phyloP scores from a whole-genome alignment of 148 eudicot genomes.

The Rhododendron molle region DNA sequence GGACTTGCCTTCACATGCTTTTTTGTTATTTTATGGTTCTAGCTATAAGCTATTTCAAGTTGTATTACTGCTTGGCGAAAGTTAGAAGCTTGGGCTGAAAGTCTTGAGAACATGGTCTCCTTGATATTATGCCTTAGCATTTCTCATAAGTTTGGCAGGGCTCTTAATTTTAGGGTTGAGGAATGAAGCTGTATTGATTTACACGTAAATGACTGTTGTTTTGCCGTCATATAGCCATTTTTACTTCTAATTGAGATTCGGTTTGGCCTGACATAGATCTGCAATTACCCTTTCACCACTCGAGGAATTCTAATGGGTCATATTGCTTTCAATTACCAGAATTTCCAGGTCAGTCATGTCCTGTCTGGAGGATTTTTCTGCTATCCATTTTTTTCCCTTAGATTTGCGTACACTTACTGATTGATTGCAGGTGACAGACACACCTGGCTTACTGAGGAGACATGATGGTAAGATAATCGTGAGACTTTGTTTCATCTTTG shows the following conservation, averaged over 20 bases:
- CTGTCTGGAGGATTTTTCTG: not conserved
- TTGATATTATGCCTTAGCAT: not conserved
- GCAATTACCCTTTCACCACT: slow-evolving; percentile 97
- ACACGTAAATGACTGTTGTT: not conserved
- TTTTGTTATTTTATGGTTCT: not conserved
- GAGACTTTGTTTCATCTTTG: not conserved
- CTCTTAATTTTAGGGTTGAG: slow-evolving; percentile 2
- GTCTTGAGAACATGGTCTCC: not conserved
- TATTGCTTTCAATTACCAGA: slow-evolving; percentile 68
- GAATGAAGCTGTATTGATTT: not conserved
- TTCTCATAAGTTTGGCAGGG: not conserved
- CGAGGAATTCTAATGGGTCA: slow-evolving; percentile 98
- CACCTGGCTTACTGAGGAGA: slow-evolving; percentile 84
- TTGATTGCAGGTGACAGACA: slow-evolving; percentile 81
- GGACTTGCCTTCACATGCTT: not conserved
- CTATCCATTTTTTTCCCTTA: not conserved
- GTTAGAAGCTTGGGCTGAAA: not conserved
- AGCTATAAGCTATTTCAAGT: not conserved
- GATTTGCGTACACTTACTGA: slow-evolving; percentile 4
- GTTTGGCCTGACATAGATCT: slow-evolving; percentile 46
- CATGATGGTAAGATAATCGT: slow-evolving; percentile 58
- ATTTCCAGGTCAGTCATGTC: slow-evolving; percentile 66
- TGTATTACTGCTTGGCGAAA: not conserved
- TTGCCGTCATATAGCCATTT: not conserved
- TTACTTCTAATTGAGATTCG: not conserved